Evolutionary conservation across 2,329 filamentous ascomycete species (phyloP).

Genomic region (Byssoonygena ceratinophila): DNA sequence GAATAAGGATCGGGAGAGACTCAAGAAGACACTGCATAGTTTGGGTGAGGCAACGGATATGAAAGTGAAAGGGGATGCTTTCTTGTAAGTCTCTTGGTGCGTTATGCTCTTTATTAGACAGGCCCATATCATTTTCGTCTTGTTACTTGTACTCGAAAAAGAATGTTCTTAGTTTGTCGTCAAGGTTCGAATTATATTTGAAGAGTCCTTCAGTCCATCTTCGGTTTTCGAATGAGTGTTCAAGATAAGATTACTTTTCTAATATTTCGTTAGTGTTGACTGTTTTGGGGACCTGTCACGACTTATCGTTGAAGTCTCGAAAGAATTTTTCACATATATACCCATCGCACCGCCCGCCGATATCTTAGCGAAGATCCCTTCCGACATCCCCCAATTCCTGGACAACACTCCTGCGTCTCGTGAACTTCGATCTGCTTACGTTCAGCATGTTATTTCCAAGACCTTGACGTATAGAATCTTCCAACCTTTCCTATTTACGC

Average conservation of each 20-base stretch:
- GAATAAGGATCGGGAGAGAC: constrained; percentile 41
- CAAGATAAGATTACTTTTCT: background rate
- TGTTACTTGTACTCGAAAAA: constrained; percentile 15
- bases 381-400: constrained; percentile 45
- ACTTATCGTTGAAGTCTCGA: constrained; percentile 43
- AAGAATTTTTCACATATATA: constrained; percentile 44
- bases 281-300: constrained; percentile 43
- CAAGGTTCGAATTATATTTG: constrained; percentile 12
- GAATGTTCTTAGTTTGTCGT: constrained; percentile 4
- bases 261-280: constrained; percentile 37
- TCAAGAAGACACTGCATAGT: constrained; percentile 42
- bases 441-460: constrained; percentile 47
- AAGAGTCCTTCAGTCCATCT: constrained; percentile 4
- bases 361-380: constrained; percentile 42
- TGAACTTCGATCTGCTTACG: constrained; percentile 44
- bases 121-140: background rate
- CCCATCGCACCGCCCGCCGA: constrained; percentile 43
- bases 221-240: background rate
- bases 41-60: constrained; percentile 43
- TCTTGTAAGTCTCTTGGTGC: constrained; percentile 39
- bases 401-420: constrained; percentile 43
- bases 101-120: constrained; percentile 8
- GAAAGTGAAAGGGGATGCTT: constrained; percentile 40
- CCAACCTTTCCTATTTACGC: constrained; percentile 48
- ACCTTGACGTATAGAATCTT: constrained; percentile 48